phyloP scores from a whole-genome alignment of 2,329 filamentous ascomycete species.

The Aspergillus ochraceus region DNA sequence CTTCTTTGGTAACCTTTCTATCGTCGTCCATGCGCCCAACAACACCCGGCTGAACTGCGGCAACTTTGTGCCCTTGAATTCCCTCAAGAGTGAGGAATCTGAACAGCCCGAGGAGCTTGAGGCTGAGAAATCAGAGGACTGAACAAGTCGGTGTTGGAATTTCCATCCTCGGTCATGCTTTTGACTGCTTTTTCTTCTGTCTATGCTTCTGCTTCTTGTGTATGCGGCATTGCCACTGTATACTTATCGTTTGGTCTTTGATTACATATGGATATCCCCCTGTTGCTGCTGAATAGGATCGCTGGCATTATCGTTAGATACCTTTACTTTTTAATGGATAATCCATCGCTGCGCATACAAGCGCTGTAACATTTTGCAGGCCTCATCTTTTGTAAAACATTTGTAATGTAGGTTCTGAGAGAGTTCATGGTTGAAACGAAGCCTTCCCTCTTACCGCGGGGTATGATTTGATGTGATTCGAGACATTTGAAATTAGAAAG shows the following conservation, averaged over 20 bases:
- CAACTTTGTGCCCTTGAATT: slow-evolving; percentile 47
- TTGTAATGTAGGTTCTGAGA: neutral
- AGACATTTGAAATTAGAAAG: too few relatives aligned
- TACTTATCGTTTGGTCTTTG: neutral
- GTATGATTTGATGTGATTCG: too few relatives aligned
- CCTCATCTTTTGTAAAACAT: neutral
- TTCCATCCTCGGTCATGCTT: neutral
- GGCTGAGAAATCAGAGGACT: neutral
- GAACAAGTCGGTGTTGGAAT: neutral
- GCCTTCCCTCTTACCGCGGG: too few relatives aligned
- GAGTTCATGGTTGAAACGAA: neutral
- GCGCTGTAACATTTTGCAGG: neutral
- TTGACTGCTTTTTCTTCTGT: neutral
- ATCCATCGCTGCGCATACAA: neutral
- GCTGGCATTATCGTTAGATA: neutral
- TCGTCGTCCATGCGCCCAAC: slow-evolving; percentile 57
- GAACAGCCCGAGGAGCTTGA: neutral
- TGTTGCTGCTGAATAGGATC: neutral
- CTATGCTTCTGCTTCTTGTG: neutral
- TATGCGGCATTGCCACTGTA: neutral
- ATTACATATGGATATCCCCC: neutral
- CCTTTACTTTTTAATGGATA: neutral
- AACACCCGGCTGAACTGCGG: slow-evolving; percentile 57
- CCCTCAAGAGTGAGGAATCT: slow-evolving; percentile 14
- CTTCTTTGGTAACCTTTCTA: slow-evolving; percentile 55